Evolutionary conservation across 2,329 filamentous ascomycete genomes (phyloP).

Genomic region (Cephalotrichum gorgonifer): DNA sequence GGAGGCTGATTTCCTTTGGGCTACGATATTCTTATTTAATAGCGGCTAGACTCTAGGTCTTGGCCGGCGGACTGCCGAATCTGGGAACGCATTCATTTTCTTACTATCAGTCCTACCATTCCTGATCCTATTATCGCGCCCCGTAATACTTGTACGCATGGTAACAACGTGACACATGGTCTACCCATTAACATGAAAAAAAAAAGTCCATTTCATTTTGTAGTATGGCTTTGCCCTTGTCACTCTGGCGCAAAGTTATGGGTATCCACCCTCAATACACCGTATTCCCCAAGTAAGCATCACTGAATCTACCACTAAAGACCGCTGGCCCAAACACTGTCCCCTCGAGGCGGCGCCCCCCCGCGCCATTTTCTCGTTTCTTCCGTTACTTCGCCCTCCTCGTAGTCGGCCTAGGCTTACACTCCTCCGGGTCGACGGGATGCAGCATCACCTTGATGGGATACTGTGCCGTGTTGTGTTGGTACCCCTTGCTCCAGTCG

Average conservation of each 20-base stretch:
- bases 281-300: background rate
- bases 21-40: background rate
- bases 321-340: background rate
- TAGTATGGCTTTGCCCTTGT: background rate
- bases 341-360: background rate
- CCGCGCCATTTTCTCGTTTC: background rate
- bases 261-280: background rate
- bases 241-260: background rate
- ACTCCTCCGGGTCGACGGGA: conserved; percentile 54
- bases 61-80: background rate
- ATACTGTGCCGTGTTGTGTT: conserved; percentile 64
- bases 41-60: background rate
- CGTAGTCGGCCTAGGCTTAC: conserved; percentile 47
- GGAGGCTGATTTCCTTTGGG: background rate
- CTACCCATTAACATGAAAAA: background rate
- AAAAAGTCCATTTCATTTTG: background rate
- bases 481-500: conserved; percentile 97
- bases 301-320: background rate
- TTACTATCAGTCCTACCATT: background rate
- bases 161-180: background rate
- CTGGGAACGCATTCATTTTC: background rate
- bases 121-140: no score
- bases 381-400: conserved; percentile 1
- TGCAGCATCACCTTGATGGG: conserved; percentile 81
- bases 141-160: no score